These are phyloP conservation scores for Fusarium sp. DNA, from an alignment of 2,329 filamentous ascomycete genomes.

Conservation along the genomic window DNA sequence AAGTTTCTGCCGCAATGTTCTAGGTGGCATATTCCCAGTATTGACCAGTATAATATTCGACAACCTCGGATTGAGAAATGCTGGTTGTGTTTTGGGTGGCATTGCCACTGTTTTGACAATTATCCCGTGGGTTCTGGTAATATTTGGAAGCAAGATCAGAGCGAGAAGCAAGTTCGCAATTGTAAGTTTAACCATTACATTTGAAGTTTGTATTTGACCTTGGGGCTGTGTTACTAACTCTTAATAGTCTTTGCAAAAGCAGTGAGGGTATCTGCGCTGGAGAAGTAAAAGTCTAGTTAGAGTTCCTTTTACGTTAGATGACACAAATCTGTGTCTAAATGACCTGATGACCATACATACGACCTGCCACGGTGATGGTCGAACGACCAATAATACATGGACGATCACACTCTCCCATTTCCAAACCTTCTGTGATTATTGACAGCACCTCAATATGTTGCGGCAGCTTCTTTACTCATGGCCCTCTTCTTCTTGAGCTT, in stretches of 20 bases:
- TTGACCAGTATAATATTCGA: conserved; percentile 80
- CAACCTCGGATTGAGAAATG: conserved; percentile 76
- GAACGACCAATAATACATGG: conserved; percentile 4
- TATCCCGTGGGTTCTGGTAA: conserved; percentile 88
- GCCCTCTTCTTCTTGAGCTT: conserved; percentile 34
- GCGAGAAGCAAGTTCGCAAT: conserved; percentile 81
- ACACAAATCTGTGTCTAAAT: not conserved
- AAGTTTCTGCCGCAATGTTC: conserved; percentile 85
- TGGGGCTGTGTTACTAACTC: conserved; percentile 1
- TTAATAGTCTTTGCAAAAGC: conserved; percentile 41
- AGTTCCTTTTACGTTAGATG: not conserved
- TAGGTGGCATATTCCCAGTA: conserved; percentile 85
- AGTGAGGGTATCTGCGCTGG: not conserved
- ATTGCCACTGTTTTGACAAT: conserved; percentile 76
- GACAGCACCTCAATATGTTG: conserved; percentile 7
- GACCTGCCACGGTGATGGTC: not conserved
- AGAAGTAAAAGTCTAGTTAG: not conserved
- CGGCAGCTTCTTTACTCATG: conserved; percentile 23
- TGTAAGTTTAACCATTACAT: conserved; percentile 54
- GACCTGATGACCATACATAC: conserved; percentile 11
- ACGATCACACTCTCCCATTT: not conserved
- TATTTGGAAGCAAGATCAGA: conserved; percentile 82
- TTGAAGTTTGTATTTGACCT: not conserved
- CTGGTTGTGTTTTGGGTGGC: conserved; percentile 80
- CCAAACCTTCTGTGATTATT: not conserved